Base-by-base conservation (phyloP, 305 asterid genomes). In the Fraxinus ornus region DNA sequence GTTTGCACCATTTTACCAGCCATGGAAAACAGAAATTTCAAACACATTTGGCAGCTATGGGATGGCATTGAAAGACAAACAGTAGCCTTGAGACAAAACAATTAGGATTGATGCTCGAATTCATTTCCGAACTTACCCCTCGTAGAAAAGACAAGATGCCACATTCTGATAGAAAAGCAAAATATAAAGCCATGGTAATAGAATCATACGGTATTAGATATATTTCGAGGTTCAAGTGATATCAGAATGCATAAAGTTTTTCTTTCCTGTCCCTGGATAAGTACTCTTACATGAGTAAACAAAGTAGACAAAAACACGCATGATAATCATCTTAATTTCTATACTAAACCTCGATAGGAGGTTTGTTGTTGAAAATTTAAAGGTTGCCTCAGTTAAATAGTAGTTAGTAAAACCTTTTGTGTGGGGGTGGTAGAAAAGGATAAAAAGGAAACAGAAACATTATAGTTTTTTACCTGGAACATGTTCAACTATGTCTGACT, bases 61-160 rank as follows among this genome's bases (percentile, higher is more conserved):
- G 74, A 26, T 28, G 36, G 32, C 36, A 66, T 66, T 12, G 36
- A 24, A 28, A 66, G 74, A 66, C 35, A 26, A 66, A 55, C 35
- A 66, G 74, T 28, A 3, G 19, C 74, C 74, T 28, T 1, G 74
- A 66, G 74, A 26, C 21, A 24, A 28, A 28, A 28, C 32, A 66
- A 4, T 28, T 66, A 66, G 74, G 74, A 28, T 66, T 66, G 17
- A 66, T 66, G 74, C 71, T 8, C 19, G 36, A 66, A 66, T 66
- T 12, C 36, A 10, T 66, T 26, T 66, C 19, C 19, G 37, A 66
- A 10, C 19, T 66, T 26, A 66, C 19, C 37, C 4, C 37, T 66
- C 74, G 30, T 66, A 66, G 74, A 66, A 66, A 66, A 66, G 74
- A 66, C 74, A 66, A 66, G 12, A 62, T 62, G 71, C 8, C 35